Base-by-base conservation (phyloP, 306 rosid species). In the Ormosia semicastrata region DNA sequence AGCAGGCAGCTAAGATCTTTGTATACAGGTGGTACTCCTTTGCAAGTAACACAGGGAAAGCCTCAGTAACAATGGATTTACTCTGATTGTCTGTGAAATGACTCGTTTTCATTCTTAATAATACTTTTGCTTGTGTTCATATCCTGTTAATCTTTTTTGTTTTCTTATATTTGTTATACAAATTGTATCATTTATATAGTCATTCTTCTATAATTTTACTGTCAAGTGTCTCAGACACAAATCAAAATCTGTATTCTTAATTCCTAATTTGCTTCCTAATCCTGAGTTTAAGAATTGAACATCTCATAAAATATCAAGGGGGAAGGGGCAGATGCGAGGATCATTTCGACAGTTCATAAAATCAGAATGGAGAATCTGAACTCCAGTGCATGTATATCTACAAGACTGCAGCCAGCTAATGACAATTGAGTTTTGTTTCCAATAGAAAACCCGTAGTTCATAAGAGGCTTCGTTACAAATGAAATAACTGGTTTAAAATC, bases 1-100 rank as follows among this genome's bases (percentile, higher is more conserved):
- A 89, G 91, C 67, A 87, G 92, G 68, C 98, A 95, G 84, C 86
- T 95, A 14, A 95, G 86, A 78, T 95, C 99, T 57, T 81, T 93
- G 36, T 89, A 92, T 65, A 84, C 85, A 72, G 58, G 68, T 29
- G 76, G 77, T 32, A 75, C 91, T 75, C 41, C 92, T 86, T 63
- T 92, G 18, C 90, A 82, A 34, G 85, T 81, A 17, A 17, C 83
- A 70, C 91, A 58, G 74, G 88, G 70, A 76, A 88, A 81, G 75
- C 75, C 76, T 47, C 58, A 66, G 66, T 86, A 72, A 81, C 68
- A 71, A 14, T 49, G 79, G 44, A 8, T 4, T 75, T 67, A 6
- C 2, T 71, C 30, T 47, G 36, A 40, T 72, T 78, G 63, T 62
- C 47, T 67, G 65, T 6, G 58, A 82, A 84, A 75, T 69, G 40